These are phyloP conservation scores for Solanum pennellii DNA, from an alignment of 257 asterid genomes.

Conservation along the genomic window DNA sequence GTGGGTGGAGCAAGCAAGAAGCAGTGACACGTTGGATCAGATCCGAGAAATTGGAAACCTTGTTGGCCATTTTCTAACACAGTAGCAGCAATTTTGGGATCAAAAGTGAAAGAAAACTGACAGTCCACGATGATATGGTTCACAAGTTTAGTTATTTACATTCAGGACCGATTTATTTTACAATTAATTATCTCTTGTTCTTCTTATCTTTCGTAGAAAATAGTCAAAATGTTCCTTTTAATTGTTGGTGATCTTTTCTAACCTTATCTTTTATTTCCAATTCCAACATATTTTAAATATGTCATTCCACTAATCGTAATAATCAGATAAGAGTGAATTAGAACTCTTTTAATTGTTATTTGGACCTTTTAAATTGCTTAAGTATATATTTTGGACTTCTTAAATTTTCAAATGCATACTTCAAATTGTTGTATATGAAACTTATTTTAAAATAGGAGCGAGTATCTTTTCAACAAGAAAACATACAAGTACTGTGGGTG, in stretches of 20 bases:
- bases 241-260: no score
- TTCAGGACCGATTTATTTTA: not conserved
- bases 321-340: not conserved
- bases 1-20: constrained; percentile 84
- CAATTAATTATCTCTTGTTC: not conserved
- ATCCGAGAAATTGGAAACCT: constrained; percentile 83
- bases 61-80: constrained; percentile 44
- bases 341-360: no score
- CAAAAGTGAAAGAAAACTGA: not conserved
- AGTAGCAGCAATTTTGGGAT: not conserved
- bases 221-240: no score
- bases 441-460: no score
- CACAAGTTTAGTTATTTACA: not conserved
- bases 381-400: not conserved
- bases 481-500: no score
- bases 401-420: not conserved
- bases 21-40: constrained; percentile 94
- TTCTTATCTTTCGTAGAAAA: no score
- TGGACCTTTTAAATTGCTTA: not conserved
- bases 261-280: no score
- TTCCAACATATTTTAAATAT: not conserved
- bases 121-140: not conserved
- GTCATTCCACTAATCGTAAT: no score
- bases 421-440: not conserved
- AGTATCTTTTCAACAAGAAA: no score